phyloP scores from a whole-genome alignment of 371 early-diverging fungal genomes.

The Mortierella sp. region DNA sequence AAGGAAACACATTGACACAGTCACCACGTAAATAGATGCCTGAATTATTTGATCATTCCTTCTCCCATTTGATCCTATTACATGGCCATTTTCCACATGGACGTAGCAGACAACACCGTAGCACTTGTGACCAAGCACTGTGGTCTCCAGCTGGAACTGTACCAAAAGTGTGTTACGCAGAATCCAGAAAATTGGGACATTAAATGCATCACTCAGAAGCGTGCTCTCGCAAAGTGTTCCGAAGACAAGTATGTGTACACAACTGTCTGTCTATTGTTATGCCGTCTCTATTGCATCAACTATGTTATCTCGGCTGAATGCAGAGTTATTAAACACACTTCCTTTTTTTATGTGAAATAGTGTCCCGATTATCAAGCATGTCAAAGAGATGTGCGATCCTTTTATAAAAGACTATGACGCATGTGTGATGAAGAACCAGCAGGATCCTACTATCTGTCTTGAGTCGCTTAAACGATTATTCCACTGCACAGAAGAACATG shows the following conservation, averaged over 20 bases:
- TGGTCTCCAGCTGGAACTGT: conserved; percentile 80
- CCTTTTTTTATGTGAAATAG: conserved; percentile 41
- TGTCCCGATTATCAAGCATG: conserved; percentile 76
- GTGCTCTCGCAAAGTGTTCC: conserved; percentile 83
- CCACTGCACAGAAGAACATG: conserved; percentile 71
- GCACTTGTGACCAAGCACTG: conserved; percentile 81
- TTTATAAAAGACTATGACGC: conserved; percentile 76
- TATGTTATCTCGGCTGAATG: too few relatives aligned
- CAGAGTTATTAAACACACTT: not conserved
- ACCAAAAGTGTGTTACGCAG: conserved; percentile 82
- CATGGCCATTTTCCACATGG: conserved; percentile 59
- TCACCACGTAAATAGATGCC: conserved; percentile 9
- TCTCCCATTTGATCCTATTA: conserved; percentile 4
- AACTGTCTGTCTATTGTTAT: not conserved
- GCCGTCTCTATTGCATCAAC: not conserved
- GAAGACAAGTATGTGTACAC: conserved; percentile 76
- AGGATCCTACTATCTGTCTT: conserved; percentile 75
- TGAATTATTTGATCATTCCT: not conserved
- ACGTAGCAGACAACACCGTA: conserved; percentile 56
- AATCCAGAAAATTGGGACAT: conserved; percentile 81
- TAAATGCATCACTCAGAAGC: conserved; percentile 77
- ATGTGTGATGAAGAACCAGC: conserved; percentile 73
- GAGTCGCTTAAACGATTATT: conserved; percentile 71
- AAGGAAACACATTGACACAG: not conserved
- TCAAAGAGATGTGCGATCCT: conserved; percentile 77